phyloP scores from a whole-genome alignment of 192 early-diverging fungal species.

The Paraglomus brasilianum region DNA sequence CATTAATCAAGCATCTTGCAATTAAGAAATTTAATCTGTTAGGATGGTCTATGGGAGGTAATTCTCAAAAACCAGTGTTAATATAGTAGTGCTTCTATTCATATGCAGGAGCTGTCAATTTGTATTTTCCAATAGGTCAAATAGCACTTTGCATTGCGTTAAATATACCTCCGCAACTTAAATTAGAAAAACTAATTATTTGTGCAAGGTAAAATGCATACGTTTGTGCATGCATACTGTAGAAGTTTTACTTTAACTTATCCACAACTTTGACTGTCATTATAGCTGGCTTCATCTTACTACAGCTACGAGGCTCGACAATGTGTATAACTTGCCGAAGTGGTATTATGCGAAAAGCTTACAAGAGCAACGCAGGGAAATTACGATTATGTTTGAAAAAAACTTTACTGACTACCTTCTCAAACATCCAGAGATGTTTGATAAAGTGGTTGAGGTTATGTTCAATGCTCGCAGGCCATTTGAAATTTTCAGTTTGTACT shows the following conservation, averaged over 20 bases:
- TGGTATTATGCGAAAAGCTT: neutral
- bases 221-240: neutral
- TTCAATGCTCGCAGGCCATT: too few species aligned
- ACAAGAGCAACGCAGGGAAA: neutral
- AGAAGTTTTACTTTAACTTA: neutral
- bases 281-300: too few species aligned
- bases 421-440: neutral
- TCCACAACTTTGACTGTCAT: too few species aligned
- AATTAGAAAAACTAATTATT: neutral
- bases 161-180: slow-evolving; percentile 1
- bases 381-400: too few species aligned
- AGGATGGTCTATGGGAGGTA: slow-evolving; percentile 6
- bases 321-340: neutral
- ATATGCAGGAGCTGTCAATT: neutral
- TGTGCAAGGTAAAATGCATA: neutral
- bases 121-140: neutral
- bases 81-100: neutral
- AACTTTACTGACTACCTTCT: neutral
- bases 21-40: slow-evolving; percentile 4
- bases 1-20: slow-evolving; percentile 4
- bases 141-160: slow-evolving; percentile 2
- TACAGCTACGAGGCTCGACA: neutral
- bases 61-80: neutral
- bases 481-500: too few species aligned
- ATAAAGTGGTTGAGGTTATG: neutral